phyloP scores from a whole-genome alignment of 2,329 filamentous ascomycete species.

The Lachnellula suecica region DNA sequence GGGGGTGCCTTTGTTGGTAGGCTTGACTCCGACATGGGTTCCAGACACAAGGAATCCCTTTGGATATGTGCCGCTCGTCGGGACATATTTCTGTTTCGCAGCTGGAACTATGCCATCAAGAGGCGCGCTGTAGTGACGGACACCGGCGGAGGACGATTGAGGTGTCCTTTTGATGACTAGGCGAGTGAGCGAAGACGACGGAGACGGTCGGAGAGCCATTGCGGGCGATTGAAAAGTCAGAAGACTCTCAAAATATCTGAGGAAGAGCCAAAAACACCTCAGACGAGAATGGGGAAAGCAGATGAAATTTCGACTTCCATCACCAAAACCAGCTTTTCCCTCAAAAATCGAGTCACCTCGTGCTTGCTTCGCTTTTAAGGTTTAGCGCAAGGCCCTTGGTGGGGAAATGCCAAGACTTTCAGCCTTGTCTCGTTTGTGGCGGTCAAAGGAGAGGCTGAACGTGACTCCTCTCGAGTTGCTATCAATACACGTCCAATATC shows the following conservation, averaged over 20 bases:
- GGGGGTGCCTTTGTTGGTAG: slow-evolving; percentile 85
- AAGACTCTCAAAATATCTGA: not conserved
- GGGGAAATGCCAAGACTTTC: not conserved
- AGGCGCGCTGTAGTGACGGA: slow-evolving; percentile 58
- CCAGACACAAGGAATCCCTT: slow-evolving; percentile 86
- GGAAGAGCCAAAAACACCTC: not conserved
- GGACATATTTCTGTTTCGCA: slow-evolving; percentile 88
- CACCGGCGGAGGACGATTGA: slow-evolving; percentile 16
- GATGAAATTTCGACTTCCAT: not conserved
- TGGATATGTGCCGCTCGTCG: slow-evolving; percentile 81
- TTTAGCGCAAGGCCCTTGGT: not conserved
- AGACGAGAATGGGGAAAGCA: not conserved
- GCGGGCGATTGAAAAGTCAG: slow-evolving; percentile 1
- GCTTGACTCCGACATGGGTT: slow-evolving; percentile 90
- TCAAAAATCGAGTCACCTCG: not conserved
- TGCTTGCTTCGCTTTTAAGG: not conserved
- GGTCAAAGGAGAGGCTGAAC: not conserved
- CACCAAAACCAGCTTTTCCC: too few relatives aligned
- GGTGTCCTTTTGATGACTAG: slow-evolving; percentile 22
- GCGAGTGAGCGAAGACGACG: slow-evolving; percentile 21
- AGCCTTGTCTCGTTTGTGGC: slow-evolving; percentile 3
- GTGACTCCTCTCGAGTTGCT: not conserved
- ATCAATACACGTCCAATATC: not conserved
- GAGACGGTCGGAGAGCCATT: slow-evolving; percentile 30
- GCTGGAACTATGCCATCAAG: slow-evolving; percentile 62